Base-by-base conservation (phyloP, 352 stramenopile species). In the Synura sp. region DNA sequence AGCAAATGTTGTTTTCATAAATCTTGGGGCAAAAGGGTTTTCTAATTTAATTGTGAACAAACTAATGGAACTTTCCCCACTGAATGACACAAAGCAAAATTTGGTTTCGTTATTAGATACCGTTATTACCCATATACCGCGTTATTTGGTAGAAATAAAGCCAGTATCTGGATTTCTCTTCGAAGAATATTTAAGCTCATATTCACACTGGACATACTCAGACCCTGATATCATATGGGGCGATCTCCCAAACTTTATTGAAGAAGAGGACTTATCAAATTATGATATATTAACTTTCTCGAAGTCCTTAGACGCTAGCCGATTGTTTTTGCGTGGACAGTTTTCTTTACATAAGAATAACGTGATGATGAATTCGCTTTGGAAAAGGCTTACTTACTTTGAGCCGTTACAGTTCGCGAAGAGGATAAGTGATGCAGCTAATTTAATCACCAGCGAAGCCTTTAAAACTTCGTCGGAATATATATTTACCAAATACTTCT, bases 201-300 rank as follows among this genome's bases (percentile, higher is more conserved):
- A 77, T 33, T n/a, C 22, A 25, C 38, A 77, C 32, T 77, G 69
- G 69, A 31, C 9, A 19, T 77, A 77, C 32, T 63, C 69, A 17
- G 69, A 77, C 25, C 69, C 69, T 34, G 69, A 77, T 22, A 77
- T 77, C 17, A 74, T 77, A 17, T 77, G 33, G 33, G 69, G 69
- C 12, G 25, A 57, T 59, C 12, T 77, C n/a, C 9, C n/a, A 7
- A 19, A 77, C 5, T 77, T 29, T 29, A 31, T 77, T 34, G 38
- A 49, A 19, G 34, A 7, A n/a, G 27, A 29, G 12, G 69, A 77
- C 32, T 25, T 77, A 34, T 9, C 9, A 31, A 31, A 27, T 7
- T 77, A 60, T 36, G 27, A 59, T 36, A 63, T 29, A 29, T 33
- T 59, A 5, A 71, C 69, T 17, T 57, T 60, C n/a, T 29, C 69